A percentile compares a stretch with the other conserved stretches of the same genome.
Evolutionary conservation across 1,284 basidiomycete species (phyloP).

Genomic region (Irpex sp.): DNA sequence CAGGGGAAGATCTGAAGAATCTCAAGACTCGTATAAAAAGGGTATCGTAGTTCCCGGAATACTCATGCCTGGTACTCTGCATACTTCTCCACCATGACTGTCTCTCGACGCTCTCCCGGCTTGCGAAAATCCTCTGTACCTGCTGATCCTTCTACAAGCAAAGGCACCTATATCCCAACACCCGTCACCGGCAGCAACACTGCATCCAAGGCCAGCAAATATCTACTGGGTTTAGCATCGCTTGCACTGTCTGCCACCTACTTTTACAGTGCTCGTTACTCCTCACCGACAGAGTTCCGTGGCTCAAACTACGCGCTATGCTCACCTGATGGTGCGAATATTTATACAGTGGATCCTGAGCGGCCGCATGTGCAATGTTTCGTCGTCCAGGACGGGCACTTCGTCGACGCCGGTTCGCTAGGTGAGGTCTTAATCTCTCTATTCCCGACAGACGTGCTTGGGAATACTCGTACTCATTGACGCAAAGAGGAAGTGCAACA

Average conservation of each 20-base stretch:
- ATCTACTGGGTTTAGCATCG: slow-evolving; percentile 14
- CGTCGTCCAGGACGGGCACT: slow-evolving; percentile 44
- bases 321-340: slow-evolving; percentile 41
- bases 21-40: slow-evolving; percentile 8
- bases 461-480: neutral
- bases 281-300: slow-evolving; percentile 5
- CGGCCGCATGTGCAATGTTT: slow-evolving; percentile 55
- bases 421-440: slow-evolving; percentile 35
- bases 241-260: slow-evolving; percentile 13
- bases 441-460: neutral
- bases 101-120: slow-evolving; percentile 12
- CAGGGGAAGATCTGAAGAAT: neutral
- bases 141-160: neutral
- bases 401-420: slow-evolving; percentile 52
- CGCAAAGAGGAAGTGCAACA: slow-evolving; percentile 39
- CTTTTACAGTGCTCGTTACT: slow-evolving; percentile 5
- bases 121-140: slow-evolving; percentile 19
- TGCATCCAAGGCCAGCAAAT: neutral
- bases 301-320: slow-evolving; percentile 53
- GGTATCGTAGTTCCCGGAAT: no score
- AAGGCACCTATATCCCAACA: slow-evolving; percentile 2
- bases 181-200: neutral
- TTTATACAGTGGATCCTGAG: slow-evolving; percentile 59
- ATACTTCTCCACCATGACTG: slow-evolving; percentile 14
- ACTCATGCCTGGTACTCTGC: no score